Evolutionary conservation across 1,284 basidiomycete genomes (phyloP).

Genomic region (Quambalaria eucalypti): DNA sequence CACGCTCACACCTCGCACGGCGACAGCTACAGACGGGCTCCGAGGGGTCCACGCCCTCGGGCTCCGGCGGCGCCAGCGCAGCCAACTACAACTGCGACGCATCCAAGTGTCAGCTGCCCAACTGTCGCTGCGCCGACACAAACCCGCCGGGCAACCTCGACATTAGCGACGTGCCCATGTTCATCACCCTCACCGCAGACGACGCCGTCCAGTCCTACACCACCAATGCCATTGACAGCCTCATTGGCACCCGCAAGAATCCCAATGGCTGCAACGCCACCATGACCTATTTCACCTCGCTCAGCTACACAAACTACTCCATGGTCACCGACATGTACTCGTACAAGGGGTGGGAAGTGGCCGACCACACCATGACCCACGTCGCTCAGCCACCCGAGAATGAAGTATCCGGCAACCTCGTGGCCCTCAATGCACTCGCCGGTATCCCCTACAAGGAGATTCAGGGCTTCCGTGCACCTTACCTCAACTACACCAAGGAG

Average conservation of each 20-base stretch:
- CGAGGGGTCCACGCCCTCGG: conserved; percentile 18
- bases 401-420: conserved; percentile 62
- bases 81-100: conserved; percentile 36
- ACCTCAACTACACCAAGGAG: conserved; percentile 59
- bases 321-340: conserved; percentile 73
- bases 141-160: conserved; percentile 36
- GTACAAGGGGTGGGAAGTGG: conserved; percentile 67
- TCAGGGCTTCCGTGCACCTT: conserved; percentile 69
- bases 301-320: conserved; percentile 69
- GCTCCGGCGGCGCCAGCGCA: conserved; percentile 25
- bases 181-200: conserved; percentile 43
- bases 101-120: conserved; percentile 27
- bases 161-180: conserved; percentile 25
- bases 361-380: conserved; percentile 82
- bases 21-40: conserved; percentile 13
- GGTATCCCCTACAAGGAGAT: conserved; percentile 66
- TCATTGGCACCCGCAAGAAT: conserved; percentile 66
- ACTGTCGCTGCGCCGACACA: conserved; percentile 35
- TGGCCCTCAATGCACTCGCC: conserved; percentile 67
- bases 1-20: conserved; percentile 2
- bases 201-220: conserved; percentile 65
- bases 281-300: conserved; percentile 36
- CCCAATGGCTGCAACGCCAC: conserved; percentile 69
- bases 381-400: conserved; percentile 56
- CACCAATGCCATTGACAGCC: conserved; percentile 62